A percentile compares a stretch with the other conserved stretches of the same genome.
phyloP scores from a whole-genome alignment of 352 stramenopile species.

The Peronospora tabacina region DNA sequence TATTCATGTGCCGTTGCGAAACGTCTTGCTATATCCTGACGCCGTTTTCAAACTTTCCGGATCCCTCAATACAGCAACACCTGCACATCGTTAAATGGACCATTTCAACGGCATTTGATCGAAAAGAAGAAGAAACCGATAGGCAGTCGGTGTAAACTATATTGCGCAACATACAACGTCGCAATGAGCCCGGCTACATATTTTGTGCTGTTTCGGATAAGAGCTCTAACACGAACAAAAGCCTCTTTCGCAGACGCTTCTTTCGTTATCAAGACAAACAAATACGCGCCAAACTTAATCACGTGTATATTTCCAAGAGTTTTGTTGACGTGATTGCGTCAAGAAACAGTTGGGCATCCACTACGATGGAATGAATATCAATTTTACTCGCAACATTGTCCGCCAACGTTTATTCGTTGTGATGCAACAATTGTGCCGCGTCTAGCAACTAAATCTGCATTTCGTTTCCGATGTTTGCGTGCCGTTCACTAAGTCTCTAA shows the following conservation, averaged over 20 bases:
- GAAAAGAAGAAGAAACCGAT: neutral
- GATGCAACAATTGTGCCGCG: neutral
- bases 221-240: neutral
- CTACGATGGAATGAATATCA: neutral
- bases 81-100: neutral
- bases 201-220: neutral
- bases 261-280: neutral
- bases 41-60: neutral
- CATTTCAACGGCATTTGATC: neutral
- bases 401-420: no score
- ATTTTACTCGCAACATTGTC: no score
- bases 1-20: neutral
- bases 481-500: neutral
- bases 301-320: neutral
- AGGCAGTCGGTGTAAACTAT: neutral
- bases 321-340: neutral
- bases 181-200: neutral
- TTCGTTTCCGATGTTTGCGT: neutral
- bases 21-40: neutral
- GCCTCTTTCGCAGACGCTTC: neutral
- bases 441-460: neutral
- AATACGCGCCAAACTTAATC: neutral
- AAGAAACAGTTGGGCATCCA: neutral
- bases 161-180: neutral
- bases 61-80: neutral